A percentile compares a stretch with the other conserved stretches of the same genome.
Conservation (phyloP, 2,329 filamentous ascomycete species). For the Ophiosphaerella korrae region DNA sequence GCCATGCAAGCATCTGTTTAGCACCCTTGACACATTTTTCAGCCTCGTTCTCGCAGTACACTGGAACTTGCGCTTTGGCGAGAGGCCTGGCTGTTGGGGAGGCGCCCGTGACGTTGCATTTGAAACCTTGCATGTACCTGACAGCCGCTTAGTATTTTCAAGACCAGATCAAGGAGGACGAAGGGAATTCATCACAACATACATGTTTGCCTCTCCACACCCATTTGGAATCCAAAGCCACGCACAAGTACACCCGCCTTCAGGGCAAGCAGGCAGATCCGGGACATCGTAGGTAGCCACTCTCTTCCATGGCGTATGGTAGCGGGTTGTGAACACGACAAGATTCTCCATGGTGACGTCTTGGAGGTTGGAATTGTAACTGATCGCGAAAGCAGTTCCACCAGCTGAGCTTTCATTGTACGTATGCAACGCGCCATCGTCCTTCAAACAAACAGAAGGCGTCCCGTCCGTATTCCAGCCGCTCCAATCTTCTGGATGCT, state of each 20-base stretch:
- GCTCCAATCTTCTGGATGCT: constrained; percentile 55
- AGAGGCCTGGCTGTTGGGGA: constrained; percentile 48
- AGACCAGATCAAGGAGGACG: no score
- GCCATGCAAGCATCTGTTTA: constrained; percentile 59
- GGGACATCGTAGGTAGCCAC: constrained; percentile 47
- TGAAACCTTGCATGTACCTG: constrained; percentile 57
- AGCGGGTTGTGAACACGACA: constrained; percentile 55
- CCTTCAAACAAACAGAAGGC: constrained; percentile 41
- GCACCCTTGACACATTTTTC: constrained; percentile 54
- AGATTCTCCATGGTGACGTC: constrained; percentile 58
- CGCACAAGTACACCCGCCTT: constrained; percentile 49
- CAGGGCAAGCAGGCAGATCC: constrained; percentile 45
- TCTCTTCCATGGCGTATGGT: constrained; percentile 48
- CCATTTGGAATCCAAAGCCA: constrained; percentile 51
- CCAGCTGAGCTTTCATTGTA: constrained; percentile 51
- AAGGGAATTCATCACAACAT: not conserved
- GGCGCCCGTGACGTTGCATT: constrained; percentile 55
- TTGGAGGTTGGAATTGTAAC: constrained; percentile 54
- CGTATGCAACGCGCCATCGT: constrained; percentile 56
- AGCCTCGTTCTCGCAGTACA: constrained; percentile 51
- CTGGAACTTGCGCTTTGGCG: constrained; percentile 49
- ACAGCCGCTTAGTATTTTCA: not conserved
- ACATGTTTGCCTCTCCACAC: constrained; percentile 49
- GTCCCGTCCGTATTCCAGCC: constrained; percentile 40
- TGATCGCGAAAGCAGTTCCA: constrained; percentile 58